Base-by-base conservation (phyloP, 1,139 yeast species). In the Debaryomyces coudertii region DNA sequence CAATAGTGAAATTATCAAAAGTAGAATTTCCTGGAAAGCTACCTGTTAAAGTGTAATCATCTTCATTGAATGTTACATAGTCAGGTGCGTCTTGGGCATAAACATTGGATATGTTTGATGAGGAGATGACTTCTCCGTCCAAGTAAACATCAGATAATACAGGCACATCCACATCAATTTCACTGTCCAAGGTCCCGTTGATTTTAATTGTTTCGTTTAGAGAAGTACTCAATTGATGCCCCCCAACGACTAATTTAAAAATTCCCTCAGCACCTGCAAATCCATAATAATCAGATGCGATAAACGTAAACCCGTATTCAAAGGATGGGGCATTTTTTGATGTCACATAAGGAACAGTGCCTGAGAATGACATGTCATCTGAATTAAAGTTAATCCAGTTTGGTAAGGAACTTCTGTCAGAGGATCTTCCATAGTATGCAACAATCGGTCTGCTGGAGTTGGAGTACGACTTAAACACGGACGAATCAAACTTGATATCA, bases 251-350 rank as follows among this genome's bases (percentile, higher is more conserved):
- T 36, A 93, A 70, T 52, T 81, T 75, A 69, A 93, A 93, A 36
- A 77, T 68, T 1, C 88, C 84, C 53, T 77, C 82, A 3, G 83
- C 85, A 24, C 90, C 93, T 1, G 95, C 75, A 61, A 67, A 92
- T 1, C 95, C 97, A 24, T 68, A 68, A 57, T 82, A 80, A 58
- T 92, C 97, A 2, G 96, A 73, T 2, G 92, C 97, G 47, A 90
- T 81, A 53, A 92, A 76, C 44, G 82, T 75, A 52, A 95, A 82
- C n/a, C 81, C 79, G 61, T 83, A 93, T 42, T 75, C 71, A 56
- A 82, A 76, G 27, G 96, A 89, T 9, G 98, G 97, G 1, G 99
- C 99, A 56, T 88, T 84, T 9, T 79, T 76, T 2, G 97, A 87
- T 54, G 87, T 85, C 25, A 88, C 89, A 7, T 86, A 71, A 3